A percentile compares a stretch with the other conserved stretches of the same genome.
These are phyloP conservation scores for Boletus bicolor DNA, from an alignment of 768 basidiomycete genomes.

Conservation along the genomic window DNA sequence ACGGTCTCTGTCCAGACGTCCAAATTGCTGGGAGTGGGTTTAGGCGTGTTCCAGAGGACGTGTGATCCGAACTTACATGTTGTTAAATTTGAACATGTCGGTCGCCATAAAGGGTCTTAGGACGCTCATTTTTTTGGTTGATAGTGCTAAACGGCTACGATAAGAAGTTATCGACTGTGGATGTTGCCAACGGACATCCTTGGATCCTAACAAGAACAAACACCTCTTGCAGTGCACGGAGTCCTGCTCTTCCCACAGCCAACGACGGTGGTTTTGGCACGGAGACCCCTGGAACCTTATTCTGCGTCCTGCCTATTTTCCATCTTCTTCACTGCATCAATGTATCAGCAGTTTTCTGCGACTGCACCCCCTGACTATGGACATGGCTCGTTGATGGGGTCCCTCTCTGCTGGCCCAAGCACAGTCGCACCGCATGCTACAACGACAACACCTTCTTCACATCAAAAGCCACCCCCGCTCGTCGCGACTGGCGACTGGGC, in stretches of 20 bases:
- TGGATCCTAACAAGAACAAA: conserved; percentile 33
- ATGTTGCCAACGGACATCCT: neutral
- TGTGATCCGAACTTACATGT: conserved; percentile 53
- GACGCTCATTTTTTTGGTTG: conserved; percentile 64
- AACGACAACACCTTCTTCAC: conserved; percentile 21
- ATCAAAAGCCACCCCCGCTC: conserved; percentile 44
- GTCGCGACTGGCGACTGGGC: conserved; percentile 87
- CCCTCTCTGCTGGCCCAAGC: conserved; percentile 33
- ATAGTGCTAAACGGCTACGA: neutral
- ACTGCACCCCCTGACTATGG: conserved; percentile 34
- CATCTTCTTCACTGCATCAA: conserved; percentile 22
- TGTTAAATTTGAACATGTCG: conserved; percentile 92
- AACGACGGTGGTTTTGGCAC: neutral
- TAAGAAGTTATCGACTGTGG: no score
- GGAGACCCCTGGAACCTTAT: conserved; percentile 32
- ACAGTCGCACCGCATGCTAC: conserved; percentile 32
- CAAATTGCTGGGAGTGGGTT: conserved; percentile 60
- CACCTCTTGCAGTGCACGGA: conserved; percentile 26
- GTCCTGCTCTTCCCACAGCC: conserved; percentile 12
- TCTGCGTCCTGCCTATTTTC: conserved; percentile 23
- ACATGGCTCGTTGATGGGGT: conserved; percentile 30
- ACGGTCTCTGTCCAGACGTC: conserved; percentile 99
- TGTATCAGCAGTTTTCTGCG: conserved; percentile 36
- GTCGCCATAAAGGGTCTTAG: conserved; percentile 82
- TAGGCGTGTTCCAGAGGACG: neutral